phyloP scores from a whole-genome alignment of 2,329 filamentous ascomycete species.

The Fusarium lateritium region DNA sequence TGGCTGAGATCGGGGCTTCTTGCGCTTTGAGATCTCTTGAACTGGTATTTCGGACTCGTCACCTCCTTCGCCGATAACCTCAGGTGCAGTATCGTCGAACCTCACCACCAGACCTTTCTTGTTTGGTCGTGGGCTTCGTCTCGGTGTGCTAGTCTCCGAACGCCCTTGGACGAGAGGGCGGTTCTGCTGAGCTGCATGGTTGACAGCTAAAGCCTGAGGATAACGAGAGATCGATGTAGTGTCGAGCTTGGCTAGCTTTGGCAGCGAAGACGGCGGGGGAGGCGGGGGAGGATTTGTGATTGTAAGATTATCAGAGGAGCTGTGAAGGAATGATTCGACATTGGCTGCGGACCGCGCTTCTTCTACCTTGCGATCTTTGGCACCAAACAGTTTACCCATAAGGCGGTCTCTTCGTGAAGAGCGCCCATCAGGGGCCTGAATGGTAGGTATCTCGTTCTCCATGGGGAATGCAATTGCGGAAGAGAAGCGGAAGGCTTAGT shows the following conservation, averaged over 20 bases:
- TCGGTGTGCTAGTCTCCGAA: slow-evolving; percentile 60
- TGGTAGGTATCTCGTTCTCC: slow-evolving; percentile 61
- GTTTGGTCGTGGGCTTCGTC: slow-evolving; percentile 61
- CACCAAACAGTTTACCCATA: slow-evolving; percentile 74
- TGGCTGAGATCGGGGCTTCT: slow-evolving; percentile 55
- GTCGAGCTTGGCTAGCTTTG: slow-evolving; percentile 69
- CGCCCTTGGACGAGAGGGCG: slow-evolving; percentile 58
- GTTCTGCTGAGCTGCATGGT: slow-evolving; percentile 61
- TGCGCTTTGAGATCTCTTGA: slow-evolving; percentile 77
- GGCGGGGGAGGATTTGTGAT: slow-evolving; percentile 66
- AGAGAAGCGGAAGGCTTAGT: slow-evolving; percentile 36
- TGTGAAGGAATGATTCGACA: slow-evolving; percentile 72
- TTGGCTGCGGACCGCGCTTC: slow-evolving; percentile 59
- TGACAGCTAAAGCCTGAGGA: slow-evolving; percentile 66
- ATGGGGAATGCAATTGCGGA: slow-evolving; percentile 52
- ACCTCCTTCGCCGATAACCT: slow-evolving; percentile 91
- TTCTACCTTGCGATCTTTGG: slow-evolving; percentile 58
- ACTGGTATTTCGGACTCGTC: slow-evolving; percentile 85
- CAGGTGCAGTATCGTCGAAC: slow-evolving; percentile 80
- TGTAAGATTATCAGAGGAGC: slow-evolving; percentile 68
- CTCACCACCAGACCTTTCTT: slow-evolving; percentile 81
- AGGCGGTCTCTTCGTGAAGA: slow-evolving; percentile 67
- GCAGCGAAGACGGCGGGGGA: slow-evolving; percentile 59
- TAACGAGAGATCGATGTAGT: slow-evolving; percentile 69
- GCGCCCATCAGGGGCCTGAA: slow-evolving; percentile 57